A percentile compares a stretch with the other conserved stretches of the same genome.
Evolutionary conservation across 148 eudicot species (phyloP).

Genomic region (Heliosperma pusillum): DNA sequence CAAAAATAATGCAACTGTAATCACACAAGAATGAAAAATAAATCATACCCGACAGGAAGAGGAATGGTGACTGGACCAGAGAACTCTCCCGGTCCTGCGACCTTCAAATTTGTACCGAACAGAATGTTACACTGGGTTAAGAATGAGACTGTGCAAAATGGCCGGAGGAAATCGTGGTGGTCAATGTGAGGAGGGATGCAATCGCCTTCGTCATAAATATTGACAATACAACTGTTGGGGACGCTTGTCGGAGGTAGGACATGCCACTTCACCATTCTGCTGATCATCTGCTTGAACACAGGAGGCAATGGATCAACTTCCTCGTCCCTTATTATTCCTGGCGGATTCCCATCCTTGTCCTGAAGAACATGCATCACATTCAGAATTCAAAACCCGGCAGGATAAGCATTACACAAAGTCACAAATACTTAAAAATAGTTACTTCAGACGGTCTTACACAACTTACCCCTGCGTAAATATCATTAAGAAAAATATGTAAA

Average conservation of each 20-base stretch:
- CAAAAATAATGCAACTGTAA: not conserved
- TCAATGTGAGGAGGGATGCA: constrained; percentile 72
- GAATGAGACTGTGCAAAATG: constrained; percentile 62
- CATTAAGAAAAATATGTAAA: not conserved
- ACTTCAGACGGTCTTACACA: no score
- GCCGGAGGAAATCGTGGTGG: constrained; percentile 61
- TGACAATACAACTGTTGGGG: constrained; percentile 66
- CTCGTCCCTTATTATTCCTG: constrained; percentile 57
- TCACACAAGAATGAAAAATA: not conserved
- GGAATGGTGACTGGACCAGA: constrained; percentile 53
- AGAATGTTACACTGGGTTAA: constrained; percentile 52
- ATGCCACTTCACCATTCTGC: constrained; percentile 56
- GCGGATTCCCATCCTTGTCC: constrained; percentile 65
- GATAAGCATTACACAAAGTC: not conserved
- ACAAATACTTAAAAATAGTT: not conserved
- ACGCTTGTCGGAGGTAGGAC: constrained; percentile 53
- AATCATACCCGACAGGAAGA: constrained; percentile 53
- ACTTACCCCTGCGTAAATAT: no score
- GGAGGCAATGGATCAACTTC: constrained; percentile 65
- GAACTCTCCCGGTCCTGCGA: constrained; percentile 45
- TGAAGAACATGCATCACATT: constrained; percentile 20
- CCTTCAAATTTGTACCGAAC: constrained; percentile 47
- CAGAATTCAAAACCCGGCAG: constrained; percentile 12
- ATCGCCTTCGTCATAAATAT: constrained; percentile 55
- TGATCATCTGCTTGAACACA: constrained; percentile 50